A percentile compares a stretch with the other conserved stretches of the same genome.
Conservation (phyloP, 225 moss, liverwort and hornwort genomes). For the Physcomitrium patens region DNA sequence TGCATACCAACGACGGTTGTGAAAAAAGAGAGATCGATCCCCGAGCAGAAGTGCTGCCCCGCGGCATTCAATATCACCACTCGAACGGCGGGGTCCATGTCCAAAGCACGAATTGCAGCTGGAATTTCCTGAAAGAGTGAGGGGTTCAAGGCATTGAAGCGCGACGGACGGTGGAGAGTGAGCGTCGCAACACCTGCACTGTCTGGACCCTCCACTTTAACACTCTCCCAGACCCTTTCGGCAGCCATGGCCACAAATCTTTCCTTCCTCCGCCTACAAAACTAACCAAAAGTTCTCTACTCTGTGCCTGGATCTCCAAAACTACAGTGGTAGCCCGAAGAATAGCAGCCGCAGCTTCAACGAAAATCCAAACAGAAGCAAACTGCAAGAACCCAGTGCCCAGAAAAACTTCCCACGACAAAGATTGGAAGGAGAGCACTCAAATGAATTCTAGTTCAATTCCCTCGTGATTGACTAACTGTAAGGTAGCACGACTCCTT, state of each 20-base stretch:
- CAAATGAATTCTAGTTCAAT: too few species aligned
- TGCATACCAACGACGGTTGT: conserved; percentile 32
- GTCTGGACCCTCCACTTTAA: conserved; percentile 62
- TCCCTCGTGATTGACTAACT: too few species aligned
- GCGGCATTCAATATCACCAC: conserved; percentile 64
- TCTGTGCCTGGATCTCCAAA: too few species aligned
- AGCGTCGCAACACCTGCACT: conserved; percentile 60
- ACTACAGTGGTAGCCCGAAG: too few species aligned
- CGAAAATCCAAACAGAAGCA: too few species aligned
- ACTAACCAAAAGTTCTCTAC: too few species aligned
- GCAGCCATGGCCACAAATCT: conserved; percentile 44
- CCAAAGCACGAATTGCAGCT: conserved; percentile 58
- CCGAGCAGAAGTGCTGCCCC: conserved; percentile 85
- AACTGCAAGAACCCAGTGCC: too few species aligned
- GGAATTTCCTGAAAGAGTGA: conserved; percentile 66
- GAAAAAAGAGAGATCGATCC: conserved; percentile 69
- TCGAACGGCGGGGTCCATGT: conserved; percentile 56
- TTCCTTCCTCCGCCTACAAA: background rate
- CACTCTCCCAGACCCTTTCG: conserved; percentile 38
- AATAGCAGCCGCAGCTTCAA: too few species aligned
- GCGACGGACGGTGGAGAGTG: conserved; percentile 67
- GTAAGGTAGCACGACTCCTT: too few species aligned
- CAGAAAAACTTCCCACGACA: too few species aligned
- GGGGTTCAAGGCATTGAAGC: conserved; percentile 61
- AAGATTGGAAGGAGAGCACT: too few species aligned